A percentile compares a stretch with the other conserved stretches of the same genome.
Conservation (phyloP, 768 basidiomycete genomes). For the Macrolepiota dolichaula region DNA sequence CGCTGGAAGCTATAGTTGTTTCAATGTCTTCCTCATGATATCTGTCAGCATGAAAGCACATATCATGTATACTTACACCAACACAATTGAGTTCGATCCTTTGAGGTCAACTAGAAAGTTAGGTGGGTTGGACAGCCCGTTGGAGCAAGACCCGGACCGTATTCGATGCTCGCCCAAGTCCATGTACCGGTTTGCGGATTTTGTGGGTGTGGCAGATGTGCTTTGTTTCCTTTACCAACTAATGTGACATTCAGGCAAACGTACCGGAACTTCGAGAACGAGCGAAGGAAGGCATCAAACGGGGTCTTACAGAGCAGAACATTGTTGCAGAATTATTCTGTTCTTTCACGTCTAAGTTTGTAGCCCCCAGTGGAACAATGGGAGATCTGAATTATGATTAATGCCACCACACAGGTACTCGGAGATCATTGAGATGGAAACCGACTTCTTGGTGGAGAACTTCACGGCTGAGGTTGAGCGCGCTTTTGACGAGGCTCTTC, state of each 20-base stretch:
- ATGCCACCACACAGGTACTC: not conserved
- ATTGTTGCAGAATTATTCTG: slow-evolving; percentile 13
- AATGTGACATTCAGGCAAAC: not conserved
- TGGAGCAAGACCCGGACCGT: not conserved
- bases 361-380: not conserved
- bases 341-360: slow-evolving; percentile 8
- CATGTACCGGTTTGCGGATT: slow-evolving; percentile 31
- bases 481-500: slow-evolving; percentile 2
- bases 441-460: not conserved
- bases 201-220: not conserved
- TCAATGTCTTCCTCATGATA: not conserved
- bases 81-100: slow-evolving; percentile 1
- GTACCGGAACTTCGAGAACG: not conserved
- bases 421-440: slow-evolving; percentile 3
- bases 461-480: not conserved
- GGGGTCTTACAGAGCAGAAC: slow-evolving; percentile 5
- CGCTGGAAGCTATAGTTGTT: not conserved
- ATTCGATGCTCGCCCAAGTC: slow-evolving; percentile 31
- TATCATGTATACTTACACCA: not conserved
- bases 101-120: not conserved
- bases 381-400: not conserved
- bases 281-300: slow-evolving; percentile 3
- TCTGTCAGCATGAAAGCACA: not conserved
- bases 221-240: too few relatives aligned
- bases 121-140: not conserved